Conservation (phyloP, 345 rosid genomes). For the Bruguiera gymnorhiza region DNA sequence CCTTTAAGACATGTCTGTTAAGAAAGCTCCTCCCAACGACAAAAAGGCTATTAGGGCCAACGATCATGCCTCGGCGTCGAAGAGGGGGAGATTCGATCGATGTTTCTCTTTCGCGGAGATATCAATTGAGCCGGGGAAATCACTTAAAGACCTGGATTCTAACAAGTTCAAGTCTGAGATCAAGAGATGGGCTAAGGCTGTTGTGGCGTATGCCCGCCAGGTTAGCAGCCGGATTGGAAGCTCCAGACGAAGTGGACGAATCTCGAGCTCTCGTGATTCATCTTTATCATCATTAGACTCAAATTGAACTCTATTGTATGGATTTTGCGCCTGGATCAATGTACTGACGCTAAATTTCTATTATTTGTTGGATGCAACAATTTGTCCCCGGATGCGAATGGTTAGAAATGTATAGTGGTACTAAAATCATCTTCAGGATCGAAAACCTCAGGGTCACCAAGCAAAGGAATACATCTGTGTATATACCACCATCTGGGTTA, state of each 20-base stretch:
- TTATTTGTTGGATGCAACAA: background rate
- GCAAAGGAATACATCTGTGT: no score
- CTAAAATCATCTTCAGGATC: no score
- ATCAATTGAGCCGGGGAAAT: slow-evolving; percentile 34
- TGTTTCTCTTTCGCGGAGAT: slow-evolving; percentile 54
- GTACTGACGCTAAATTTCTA: background rate
- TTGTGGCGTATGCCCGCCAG: slow-evolving; percentile 73
- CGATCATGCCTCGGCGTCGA: background rate
- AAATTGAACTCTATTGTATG: background rate
- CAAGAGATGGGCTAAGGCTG: slow-evolving; percentile 79
- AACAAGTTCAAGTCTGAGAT: slow-evolving; percentile 66
- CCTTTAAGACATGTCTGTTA: slow-evolving; percentile 41
- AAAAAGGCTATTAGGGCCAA: slow-evolving; percentile 3
- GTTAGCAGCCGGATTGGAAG: slow-evolving; percentile 49
- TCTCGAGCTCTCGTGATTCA: slow-evolving; percentile 10
- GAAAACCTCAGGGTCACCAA: no score
- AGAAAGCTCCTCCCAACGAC: slow-evolving; percentile 20
- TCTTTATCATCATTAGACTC: background rate
- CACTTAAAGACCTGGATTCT: slow-evolving; percentile 55
- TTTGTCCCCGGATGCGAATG: no score
- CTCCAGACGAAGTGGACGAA: slow-evolving; percentile 12
- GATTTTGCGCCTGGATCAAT: background rate
- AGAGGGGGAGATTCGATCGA: slow-evolving; percentile 20
- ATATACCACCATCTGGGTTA: no score
- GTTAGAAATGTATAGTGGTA: no score